A percentile compares a stretch with the other conserved stretches of the same genome.
These are phyloP conservation scores for Drechslera avenae DNA, from an alignment of 2,329 filamentous ascomycete species.

Conservation along the genomic window DNA sequence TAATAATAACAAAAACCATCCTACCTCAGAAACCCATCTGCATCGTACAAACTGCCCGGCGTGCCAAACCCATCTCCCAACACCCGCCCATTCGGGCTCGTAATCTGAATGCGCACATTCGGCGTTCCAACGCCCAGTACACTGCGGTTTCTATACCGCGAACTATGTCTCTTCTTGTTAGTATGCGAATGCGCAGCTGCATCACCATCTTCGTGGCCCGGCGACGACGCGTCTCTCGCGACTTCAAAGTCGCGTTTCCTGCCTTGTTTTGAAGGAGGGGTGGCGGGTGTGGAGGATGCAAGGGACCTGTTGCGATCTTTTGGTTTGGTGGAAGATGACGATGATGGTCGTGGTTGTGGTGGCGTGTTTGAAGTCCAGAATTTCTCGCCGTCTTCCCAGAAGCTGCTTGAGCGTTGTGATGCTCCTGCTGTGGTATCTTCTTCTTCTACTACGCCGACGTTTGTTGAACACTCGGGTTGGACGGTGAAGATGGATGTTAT, in stretches of 20 bases:
- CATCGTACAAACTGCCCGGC: conserved; percentile 44
- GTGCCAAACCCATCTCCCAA: conserved; percentile 17
- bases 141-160: conserved; percentile 24
- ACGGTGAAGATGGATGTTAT: conserved; percentile 1
- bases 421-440: conserved; percentile 1
- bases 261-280: background rate
- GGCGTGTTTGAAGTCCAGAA: conserved; percentile 35
- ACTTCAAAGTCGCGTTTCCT: conserved; percentile 31
- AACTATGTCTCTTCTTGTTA: conserved; percentile 8
- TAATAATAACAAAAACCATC: no score
- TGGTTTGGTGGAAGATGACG: conserved; percentile 11
- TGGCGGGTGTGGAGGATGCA: conserved; percentile 17
- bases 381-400: conserved; percentile 43
- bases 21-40: conserved; percentile 7
- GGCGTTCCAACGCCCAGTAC: conserved; percentile 26
- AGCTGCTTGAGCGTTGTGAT: conserved; percentile 23
- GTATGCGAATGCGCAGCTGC: background rate
- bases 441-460: background rate
- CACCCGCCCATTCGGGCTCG: conserved; percentile 17
- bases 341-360: no score
- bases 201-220: no score
- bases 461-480: background rate
- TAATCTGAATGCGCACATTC: conserved; percentile 34
- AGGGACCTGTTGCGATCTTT: conserved; percentile 16
- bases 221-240: conserved; percentile 21